Percentiles rank a stretch among this genome's conserved stretches.
phyloP scores from a whole-genome alignment of 495 filamentous ascomycete species.

The Patellaria atrata region DNA sequence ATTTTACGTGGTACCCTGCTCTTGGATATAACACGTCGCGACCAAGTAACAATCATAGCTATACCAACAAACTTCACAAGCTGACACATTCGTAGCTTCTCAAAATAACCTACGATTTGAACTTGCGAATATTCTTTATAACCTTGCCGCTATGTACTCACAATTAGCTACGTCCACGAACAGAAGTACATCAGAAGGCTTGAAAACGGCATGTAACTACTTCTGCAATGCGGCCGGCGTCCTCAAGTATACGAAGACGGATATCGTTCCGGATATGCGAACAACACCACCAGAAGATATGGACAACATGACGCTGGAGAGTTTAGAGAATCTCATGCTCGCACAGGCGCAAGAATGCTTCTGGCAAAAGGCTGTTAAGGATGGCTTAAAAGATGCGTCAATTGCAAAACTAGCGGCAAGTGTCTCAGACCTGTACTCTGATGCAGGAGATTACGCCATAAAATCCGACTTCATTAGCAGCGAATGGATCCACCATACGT shows the following conservation, averaged over 20 bases:
- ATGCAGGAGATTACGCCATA: constrained; percentile 71
- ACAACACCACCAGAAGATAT: constrained; percentile 86
- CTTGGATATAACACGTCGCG: constrained; percentile 76
- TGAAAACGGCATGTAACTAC: constrained; percentile 82
- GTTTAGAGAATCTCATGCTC: constrained; percentile 67
- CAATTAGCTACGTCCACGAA: constrained; percentile 76
- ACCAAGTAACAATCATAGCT: constrained; percentile 35
- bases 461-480: constrained; percentile 80
- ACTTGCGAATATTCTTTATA: constrained; percentile 84
- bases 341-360: constrained; percentile 95
- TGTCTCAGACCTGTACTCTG: constrained; percentile 81
- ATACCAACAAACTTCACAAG: neutral
- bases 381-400: constrained; percentile 76
- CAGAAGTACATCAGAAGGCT: constrained; percentile 64
- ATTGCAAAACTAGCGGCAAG: constrained; percentile 85
- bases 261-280: constrained; percentile 73
- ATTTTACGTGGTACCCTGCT: constrained; percentile 91
- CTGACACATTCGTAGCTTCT: constrained; percentile 34
- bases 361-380: constrained; percentile 95
- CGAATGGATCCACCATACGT: constrained; percentile 97
- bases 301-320: constrained; percentile 76
- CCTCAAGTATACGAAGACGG: constrained; percentile 59
- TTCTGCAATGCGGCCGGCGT: constrained; percentile 83
- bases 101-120: constrained; percentile 93
- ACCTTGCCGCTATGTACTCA: constrained; percentile 83